phyloP scores from a whole-genome alignment of 768 basidiomycete genomes.

The Lactarius pseudohatsudake region DNA sequence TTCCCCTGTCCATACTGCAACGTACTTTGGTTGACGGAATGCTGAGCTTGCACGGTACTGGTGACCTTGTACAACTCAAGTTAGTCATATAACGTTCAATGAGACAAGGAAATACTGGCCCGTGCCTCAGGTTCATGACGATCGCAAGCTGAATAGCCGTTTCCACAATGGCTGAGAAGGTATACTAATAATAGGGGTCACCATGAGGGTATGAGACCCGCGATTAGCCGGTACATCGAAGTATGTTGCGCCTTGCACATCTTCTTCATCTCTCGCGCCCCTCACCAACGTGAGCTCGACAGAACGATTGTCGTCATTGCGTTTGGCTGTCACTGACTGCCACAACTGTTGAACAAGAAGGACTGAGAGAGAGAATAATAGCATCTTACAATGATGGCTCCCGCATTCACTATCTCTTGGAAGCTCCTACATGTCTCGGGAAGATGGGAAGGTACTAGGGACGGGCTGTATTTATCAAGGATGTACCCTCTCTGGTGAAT shows the following conservation, averaged over 20 bases:
- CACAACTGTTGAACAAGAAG: not conserved
- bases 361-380: not conserved
- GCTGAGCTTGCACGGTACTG: not conserved
- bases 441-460: not conserved
- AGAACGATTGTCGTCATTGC: not conserved
- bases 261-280: not conserved
- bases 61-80: not conserved
- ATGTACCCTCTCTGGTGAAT: not conserved
- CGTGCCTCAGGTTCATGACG: not conserved
- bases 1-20: not conserved
- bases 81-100: not conserved
- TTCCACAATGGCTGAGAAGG: not conserved
- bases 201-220: not conserved
- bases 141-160: not conserved
- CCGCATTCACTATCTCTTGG: not conserved
- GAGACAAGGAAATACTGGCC: not conserved
- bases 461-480: not conserved
- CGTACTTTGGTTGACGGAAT: not conserved
- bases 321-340: constrained; percentile 1
- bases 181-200: not conserved
- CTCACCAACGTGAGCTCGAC: not conserved
- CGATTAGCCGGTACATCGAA: not conserved
- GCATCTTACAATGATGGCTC: not conserved
- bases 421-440: not conserved
- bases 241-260: not conserved